A percentile compares a stretch with the other conserved stretches of the same genome.
These are phyloP conservation scores for Tilletia caries DNA, from an alignment of 1,284 basidiomycete genomes.

Conservation along the genomic window DNA sequence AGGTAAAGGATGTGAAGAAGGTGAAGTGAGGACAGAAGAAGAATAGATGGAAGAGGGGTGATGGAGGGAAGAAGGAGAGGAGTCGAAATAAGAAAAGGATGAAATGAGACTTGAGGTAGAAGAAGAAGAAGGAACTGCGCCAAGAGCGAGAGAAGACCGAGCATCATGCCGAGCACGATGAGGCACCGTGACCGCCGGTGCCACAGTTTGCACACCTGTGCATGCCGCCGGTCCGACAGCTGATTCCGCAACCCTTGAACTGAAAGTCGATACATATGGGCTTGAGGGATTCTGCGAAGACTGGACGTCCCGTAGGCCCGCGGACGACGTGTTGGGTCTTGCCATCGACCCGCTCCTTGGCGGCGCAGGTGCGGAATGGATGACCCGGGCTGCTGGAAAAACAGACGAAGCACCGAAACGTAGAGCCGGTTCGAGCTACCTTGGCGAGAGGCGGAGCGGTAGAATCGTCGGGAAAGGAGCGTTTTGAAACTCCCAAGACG, in stretches of 20 bases:
- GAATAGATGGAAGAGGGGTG: no score
- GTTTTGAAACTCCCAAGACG: neutral
- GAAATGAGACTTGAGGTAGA: no score
- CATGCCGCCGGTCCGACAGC: neutral
- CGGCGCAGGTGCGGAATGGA: neutral
- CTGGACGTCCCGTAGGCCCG: neutral
- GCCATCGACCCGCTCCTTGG: neutral
- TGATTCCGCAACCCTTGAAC: neutral
- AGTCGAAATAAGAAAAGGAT: no score
- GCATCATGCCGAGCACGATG: neutral
- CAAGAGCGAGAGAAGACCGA: neutral
- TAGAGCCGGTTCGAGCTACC: neutral
- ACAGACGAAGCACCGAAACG: neutral
- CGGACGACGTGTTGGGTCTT: neutral
- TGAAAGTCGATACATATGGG: neutral
- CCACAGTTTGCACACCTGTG: slow-evolving; percentile 2
- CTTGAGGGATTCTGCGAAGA: neutral
- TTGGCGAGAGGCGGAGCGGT: neutral
- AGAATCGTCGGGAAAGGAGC: neutral
- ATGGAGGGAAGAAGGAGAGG: no score
- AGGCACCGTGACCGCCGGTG: neutral
- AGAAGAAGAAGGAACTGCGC: no score
- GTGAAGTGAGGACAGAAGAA: no score
- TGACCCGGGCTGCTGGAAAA: neutral
- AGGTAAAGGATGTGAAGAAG: no score